These are phyloP conservation scores for Parasitella parasitica DNA, from an alignment of 371 early-diverging fungal species.

Conservation along the genomic window DNA sequence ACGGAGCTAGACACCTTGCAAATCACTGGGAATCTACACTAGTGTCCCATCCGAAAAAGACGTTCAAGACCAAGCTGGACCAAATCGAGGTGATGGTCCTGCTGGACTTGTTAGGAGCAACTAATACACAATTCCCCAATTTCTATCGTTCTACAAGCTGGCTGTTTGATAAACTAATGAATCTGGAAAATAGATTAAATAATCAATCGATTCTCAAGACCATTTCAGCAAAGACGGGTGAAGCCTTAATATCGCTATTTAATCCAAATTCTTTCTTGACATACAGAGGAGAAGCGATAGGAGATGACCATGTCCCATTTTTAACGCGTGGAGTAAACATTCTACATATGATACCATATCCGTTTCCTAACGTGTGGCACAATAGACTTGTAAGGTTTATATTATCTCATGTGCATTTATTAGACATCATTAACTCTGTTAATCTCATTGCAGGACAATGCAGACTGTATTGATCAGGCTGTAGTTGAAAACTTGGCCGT, in stretches of 20 bases:
- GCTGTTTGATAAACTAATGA: constrained; percentile 54
- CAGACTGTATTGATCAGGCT: constrained; percentile 43
- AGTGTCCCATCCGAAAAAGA: constrained; percentile 20
- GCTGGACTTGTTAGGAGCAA: constrained; percentile 82
- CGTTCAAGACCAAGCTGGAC: constrained; percentile 41
- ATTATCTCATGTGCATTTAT: no score
- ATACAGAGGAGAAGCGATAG: constrained; percentile 49
- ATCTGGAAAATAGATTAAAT: constrained; percentile 48
- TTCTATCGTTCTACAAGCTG: constrained; percentile 64
- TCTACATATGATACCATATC: constrained; percentile 87
- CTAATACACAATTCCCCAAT: constrained; percentile 50
- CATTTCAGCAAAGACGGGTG: constrained; percentile 24
- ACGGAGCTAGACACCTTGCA: constrained; percentile 79
- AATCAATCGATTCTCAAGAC: constrained; percentile 22
- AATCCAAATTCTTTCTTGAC: constrained; percentile 38
- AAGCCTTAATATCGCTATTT: constrained; percentile 29
- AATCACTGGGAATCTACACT: constrained; percentile 40
- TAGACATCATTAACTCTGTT: not conserved
- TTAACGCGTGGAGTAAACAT: constrained; percentile 76
- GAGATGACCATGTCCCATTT: constrained; percentile 96
- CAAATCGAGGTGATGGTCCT: constrained; percentile 87
- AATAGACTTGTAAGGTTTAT: constrained; percentile 58
- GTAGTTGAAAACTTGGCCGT: constrained; percentile 52
- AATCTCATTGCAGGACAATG: constrained; percentile 18
- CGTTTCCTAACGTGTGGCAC: constrained; percentile 95